A percentile compares a stretch with the other conserved stretches of the same genome.
Evolutionary conservation across 2,329 filamentous ascomycete species (phyloP).

Genomic region (Pestalotiopsis sp.): DNA sequence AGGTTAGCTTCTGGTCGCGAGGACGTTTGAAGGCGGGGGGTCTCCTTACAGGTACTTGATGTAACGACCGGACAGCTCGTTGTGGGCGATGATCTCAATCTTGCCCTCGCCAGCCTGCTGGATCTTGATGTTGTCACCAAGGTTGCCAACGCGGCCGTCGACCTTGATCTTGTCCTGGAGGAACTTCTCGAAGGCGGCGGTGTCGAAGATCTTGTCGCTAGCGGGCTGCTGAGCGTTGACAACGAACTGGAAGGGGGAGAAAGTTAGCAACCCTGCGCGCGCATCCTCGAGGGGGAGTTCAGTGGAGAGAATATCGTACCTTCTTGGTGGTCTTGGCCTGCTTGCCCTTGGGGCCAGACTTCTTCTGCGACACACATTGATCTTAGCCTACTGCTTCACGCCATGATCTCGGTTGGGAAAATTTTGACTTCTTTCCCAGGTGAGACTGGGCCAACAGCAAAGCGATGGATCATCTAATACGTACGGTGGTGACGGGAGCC

Average conservation of each 20-base stretch:
- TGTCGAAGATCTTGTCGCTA: constrained; percentile 99
- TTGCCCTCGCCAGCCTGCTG: constrained; percentile 92
- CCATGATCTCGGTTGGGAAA: constrained; percentile 46
- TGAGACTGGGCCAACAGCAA: constrained; percentile 82
- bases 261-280: neutral
- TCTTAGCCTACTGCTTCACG: constrained; percentile 96
- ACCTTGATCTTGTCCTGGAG: constrained; percentile 99
- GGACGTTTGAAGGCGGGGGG: neutral
- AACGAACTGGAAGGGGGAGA: constrained; percentile 71
- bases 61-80: constrained; percentile 97
- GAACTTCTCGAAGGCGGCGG: constrained; percentile 99
- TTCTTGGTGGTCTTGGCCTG: constrained; percentile 80
- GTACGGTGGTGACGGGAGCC: constrained; percentile 80
- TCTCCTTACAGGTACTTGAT: constrained; percentile 94
- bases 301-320: constrained; percentile 50
- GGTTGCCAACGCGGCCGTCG: constrained; percentile 96
- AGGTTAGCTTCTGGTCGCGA: neutral
- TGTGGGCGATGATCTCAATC: constrained; percentile 97
- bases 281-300: neutral
- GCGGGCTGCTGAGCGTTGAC: constrained; percentile 99
- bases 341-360: constrained; percentile 68
- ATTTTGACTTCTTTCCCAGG: constrained; percentile 21
- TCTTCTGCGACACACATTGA: constrained; percentile 62
- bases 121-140: constrained; percentile 91
- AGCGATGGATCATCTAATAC: constrained; percentile 73